Percentiles rank a stretch among this genome's conserved stretches.
phyloP scores from a whole-genome alignment of 2,329 filamentous ascomycete species.

The Thelonectria olida region DNA sequence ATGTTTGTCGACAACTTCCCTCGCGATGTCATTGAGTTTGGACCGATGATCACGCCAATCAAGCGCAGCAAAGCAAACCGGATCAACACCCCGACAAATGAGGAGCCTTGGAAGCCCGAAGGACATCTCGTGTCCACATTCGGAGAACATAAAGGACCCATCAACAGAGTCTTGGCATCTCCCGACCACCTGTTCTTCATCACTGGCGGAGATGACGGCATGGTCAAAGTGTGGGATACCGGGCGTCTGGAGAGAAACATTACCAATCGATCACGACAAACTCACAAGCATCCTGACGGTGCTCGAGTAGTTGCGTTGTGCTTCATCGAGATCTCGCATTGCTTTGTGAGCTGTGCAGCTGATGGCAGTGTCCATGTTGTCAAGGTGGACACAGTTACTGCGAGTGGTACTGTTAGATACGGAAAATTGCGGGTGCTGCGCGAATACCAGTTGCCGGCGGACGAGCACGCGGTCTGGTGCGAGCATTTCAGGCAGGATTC shows the following conservation, averaged over 20 bases:
- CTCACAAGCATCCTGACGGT: constrained; percentile 77
- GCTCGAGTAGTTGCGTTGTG: constrained; percentile 82
- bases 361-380: constrained; percentile 93
- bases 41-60: constrained; percentile 79
- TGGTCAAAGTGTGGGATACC: constrained; percentile 93
- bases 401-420: constrained; percentile 71
- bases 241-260: constrained; percentile 90
- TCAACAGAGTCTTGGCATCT: constrained; percentile 83
- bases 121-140: constrained; percentile 89
- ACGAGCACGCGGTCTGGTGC: constrained; percentile 86
- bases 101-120: constrained; percentile 79
- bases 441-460: constrained; percentile 78
- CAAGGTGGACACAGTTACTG: constrained; percentile 70
- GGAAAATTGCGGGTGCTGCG: constrained; percentile 80
- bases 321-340: constrained; percentile 94
- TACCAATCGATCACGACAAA: constrained; percentile 85
- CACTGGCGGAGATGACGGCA: constrained; percentile 90
- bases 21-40: constrained; percentile 75
- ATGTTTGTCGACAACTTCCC: constrained; percentile 82
- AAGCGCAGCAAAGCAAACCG: constrained; percentile 64
- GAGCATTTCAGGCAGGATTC: constrained; percentile 89
- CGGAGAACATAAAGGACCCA: constrained; percentile 82
- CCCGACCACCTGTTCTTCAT: constrained; percentile 96
- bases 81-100: constrained; percentile 53
- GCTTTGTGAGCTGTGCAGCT: constrained; percentile 88